phyloP scores from a whole-genome alignment of 257 asterid species.

The Scutellaria galericulata region DNA sequence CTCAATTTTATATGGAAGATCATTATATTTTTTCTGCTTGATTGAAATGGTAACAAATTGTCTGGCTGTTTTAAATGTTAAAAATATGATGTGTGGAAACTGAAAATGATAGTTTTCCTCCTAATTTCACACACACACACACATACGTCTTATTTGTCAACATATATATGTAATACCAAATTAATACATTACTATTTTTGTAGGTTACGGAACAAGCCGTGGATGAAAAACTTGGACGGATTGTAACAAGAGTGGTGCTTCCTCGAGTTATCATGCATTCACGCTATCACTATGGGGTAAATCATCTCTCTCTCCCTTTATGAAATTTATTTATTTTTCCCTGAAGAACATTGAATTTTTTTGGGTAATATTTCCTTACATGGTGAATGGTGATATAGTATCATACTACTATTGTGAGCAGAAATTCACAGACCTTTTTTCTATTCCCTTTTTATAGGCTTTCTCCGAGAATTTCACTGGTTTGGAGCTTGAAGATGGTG shows the following conservation, averaged over 20 bases:
- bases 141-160: no score
- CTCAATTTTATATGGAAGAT: background rate
- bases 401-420: conserved; percentile 4
- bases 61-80: background rate
- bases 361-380: conserved; percentile 5
- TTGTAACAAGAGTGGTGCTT: conserved; percentile 86
- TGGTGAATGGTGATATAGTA: background rate
- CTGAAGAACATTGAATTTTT: background rate
- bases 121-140: background rate
- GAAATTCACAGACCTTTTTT: conserved; percentile 25
- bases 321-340: background rate
- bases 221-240: conserved; percentile 88
- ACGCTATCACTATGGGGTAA: conserved; percentile 90
- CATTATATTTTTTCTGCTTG: conserved; percentile 9
- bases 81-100: conserved; percentile 5
- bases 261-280: conserved; percentile 95
- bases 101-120: background rate
- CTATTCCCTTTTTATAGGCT: conserved; percentile 51
- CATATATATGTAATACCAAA: background rate
- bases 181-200: conserved; percentile 21
- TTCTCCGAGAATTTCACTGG: conserved; percentile 94
- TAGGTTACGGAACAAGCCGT: conserved; percentile 80
- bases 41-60: conserved; percentile 9
- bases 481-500: conserved; percentile 97
- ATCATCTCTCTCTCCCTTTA: conserved; percentile 11